Evolutionary conservation across 2,329 filamentous ascomycete genomes (phyloP), one percentile per base, ranked within the genome.

Genomic region (Raffaelea arxii): DNA sequence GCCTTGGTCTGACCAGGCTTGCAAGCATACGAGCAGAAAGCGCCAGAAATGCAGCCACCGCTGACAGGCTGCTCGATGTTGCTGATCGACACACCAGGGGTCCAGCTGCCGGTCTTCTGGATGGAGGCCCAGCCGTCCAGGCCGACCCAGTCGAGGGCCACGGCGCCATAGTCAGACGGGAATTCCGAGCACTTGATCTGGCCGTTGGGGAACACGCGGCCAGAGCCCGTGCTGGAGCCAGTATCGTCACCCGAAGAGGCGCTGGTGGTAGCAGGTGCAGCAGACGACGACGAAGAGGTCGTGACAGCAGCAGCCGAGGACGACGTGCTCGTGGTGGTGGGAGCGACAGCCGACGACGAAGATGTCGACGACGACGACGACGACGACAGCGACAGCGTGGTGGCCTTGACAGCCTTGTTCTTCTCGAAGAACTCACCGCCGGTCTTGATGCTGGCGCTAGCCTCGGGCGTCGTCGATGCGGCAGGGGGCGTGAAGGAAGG

Each of bases 1-100:
- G 84, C 77, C 77, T 96, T 96, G 65, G 92, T 81, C 66, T 92
- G 94, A 40, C 91, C 91, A 24, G 81, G 68, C n/a, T 87, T 85
- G 72, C 92, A 98, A 47, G 87, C 82, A 60, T 97, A 97, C 2
- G 90, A 94, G 74, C 91, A 96, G 74, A 90, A 89, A 49, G 72
- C 67, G 42, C 80, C 82, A 10, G 71, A 57, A 9, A 58, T 62
- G 68, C 87, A 91, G 50, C 65, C 65, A 16, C 82, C 84, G 18
- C 68, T 68, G 41, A 81, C 65, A 23, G 75, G 79, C 36, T 80
- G 81, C 44, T 77, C 70, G 51, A 90, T 87, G 50, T 77, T 75
- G 61, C 67, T 71, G 59, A 94, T 83, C 43, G 74, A 59, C 41
- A 71, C 70, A 23, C 62, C 65, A 24, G 68, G 48, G n/a, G 62